phyloP scores from a whole-genome alignment of 306 rosid genomes.

The Dryas drummondii region DNA sequence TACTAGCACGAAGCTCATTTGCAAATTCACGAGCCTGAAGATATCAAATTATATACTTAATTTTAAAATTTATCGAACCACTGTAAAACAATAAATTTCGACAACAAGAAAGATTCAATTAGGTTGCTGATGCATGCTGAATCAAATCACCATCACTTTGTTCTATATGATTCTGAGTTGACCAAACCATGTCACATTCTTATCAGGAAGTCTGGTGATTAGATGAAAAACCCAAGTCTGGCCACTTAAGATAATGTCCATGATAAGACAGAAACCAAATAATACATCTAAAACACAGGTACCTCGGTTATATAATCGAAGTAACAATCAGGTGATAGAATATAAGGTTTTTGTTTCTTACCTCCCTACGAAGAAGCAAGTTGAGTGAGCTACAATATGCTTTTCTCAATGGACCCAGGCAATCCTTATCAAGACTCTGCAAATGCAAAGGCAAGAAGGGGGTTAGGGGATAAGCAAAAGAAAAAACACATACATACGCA shows the following conservation, averaged over 20 bases:
- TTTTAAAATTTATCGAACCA: conserved; percentile 15
- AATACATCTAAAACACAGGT: not conserved
- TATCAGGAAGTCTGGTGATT: not conserved
- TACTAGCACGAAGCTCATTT: conserved; percentile 90
- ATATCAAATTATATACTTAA: conserved; percentile 25
- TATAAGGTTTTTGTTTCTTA: conserved; percentile 40
- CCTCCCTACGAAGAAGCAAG: conserved; percentile 96
- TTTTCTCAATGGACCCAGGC: conserved; percentile 68
- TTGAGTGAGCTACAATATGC: conserved; percentile 90
- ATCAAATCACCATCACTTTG: conserved; percentile 1
- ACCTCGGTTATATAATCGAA: not conserved
- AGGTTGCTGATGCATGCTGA: not conserved
- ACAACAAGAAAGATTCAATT: not conserved
- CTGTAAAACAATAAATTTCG: not conserved
- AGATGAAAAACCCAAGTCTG: not conserved
- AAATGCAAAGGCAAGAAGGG: conserved; percentile 26
- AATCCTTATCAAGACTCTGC: conserved; percentile 86
- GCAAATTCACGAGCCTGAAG: conserved; percentile 91
- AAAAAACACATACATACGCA: not conserved
- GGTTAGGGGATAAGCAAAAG: conserved; percentile 9
- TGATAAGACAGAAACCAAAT: not conserved
- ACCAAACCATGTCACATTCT: not conserved
- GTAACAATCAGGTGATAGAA: conserved; percentile 16
- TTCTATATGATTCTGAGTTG: not conserved
- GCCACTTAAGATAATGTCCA: not conserved